A percentile compares a stretch with the other conserved stretches of the same genome.
These are phyloP conservation scores for Artemisia tridentata DNA, from an alignment of 129 eudicot genomes.

Conservation along the genomic window DNA sequence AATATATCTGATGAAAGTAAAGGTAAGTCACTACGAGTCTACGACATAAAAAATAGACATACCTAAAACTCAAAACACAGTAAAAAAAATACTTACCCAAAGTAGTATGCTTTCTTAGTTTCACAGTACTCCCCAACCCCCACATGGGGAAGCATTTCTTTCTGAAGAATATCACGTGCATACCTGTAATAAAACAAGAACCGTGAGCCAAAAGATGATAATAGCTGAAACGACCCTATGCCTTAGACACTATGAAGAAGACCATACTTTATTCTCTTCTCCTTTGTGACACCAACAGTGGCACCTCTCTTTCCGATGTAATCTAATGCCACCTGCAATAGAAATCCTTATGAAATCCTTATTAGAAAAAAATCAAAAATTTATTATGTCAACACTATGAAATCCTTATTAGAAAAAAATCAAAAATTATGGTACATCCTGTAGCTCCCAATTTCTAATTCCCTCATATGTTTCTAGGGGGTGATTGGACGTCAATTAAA, in stretches of 20 bases:
- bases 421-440: background rate
- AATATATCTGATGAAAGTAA: conserved; percentile 51
- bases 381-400: background rate
- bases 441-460: background rate
- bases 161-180: conserved; percentile 90
- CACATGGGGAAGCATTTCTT: conserved; percentile 99
- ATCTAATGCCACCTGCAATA: conserved; percentile 86
- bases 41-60: conserved; percentile 1
- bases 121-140: conserved; percentile 94
- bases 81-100: conserved; percentile 53
- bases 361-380: no score
- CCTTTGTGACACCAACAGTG: conserved; percentile 82
- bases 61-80: background rate
- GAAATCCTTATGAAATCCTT: no score
- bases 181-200: conserved; percentile 44
- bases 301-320: conserved; percentile 97
- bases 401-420: background rate
- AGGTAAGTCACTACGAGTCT: conserved; percentile 4
- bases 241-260: background rate
- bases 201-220: background rate
- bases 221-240: background rate
- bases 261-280: conserved; percentile 84
- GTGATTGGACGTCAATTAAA: background rate
- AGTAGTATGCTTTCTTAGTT: conserved; percentile 91
- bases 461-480: background rate